phyloP scores from a whole-genome alignment of 106 monocot genomes.

The Acorus calamus region DNA sequence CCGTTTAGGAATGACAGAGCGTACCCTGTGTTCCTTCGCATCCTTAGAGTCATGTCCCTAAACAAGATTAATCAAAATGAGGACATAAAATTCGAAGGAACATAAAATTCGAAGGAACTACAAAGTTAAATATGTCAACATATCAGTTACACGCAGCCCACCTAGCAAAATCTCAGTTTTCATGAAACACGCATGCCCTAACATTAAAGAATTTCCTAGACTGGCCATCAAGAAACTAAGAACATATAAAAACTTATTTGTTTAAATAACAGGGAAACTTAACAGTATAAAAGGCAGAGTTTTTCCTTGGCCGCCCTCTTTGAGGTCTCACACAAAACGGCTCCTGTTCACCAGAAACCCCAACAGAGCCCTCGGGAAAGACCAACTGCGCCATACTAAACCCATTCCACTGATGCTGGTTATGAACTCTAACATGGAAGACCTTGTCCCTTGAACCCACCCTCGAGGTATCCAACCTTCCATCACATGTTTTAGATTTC shows the following conservation, averaged over 20 bases:
- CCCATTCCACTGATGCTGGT: not conserved
- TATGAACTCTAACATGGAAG: not conserved
- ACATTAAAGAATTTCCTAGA: no score
- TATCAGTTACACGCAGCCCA: no score
- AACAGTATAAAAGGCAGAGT: not conserved
- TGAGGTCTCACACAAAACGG: not conserved
- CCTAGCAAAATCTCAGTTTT: no score
- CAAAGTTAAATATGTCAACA: no score
- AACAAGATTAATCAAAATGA: not conserved
- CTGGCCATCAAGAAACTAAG: no score
- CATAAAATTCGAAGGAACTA: no score
- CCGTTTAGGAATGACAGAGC: not conserved
- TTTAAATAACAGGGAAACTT: no score
- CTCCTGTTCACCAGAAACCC: constrained; percentile 1
- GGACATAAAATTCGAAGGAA: no score
- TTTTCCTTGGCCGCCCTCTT: constrained; percentile 28
- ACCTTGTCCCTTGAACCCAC: constrained; percentile 2
- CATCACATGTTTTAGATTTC: constrained; percentile 19
- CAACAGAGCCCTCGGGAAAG: constrained; percentile 3
- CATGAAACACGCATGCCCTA: no score
- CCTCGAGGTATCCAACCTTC: not conserved
- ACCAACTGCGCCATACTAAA: not conserved
- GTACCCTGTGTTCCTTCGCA: constrained; percentile 2
- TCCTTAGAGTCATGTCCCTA: constrained; percentile 13
- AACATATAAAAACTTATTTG: no score